Evolutionary conservation across 2,329 filamentous ascomycete species (phyloP).

Genomic region (Colletotrichum orchidophilum): DNA sequence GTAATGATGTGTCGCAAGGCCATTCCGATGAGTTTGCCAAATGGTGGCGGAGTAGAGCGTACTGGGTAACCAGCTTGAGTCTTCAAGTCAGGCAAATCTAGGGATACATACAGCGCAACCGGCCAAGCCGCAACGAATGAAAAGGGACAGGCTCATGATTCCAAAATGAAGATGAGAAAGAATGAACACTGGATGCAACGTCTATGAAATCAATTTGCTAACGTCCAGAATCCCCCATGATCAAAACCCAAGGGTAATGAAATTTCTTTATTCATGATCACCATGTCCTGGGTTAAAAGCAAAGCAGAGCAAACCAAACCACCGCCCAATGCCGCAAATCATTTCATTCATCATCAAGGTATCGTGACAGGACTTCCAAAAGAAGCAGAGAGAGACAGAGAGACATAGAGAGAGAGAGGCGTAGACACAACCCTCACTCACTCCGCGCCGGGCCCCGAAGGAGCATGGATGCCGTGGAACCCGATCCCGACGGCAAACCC

Average conservation of each 20-base stretch:
- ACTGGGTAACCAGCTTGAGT: too few relatives aligned
- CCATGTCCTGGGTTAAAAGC: background rate
- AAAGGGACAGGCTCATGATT: background rate
- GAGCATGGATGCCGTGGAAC: conserved; percentile 69
- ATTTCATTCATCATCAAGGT: background rate
- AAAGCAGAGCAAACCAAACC: too few relatives aligned
- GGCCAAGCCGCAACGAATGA: background rate
- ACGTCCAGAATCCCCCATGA: background rate
- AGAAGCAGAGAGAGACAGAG: too few relatives aligned
- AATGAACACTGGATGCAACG: background rate
- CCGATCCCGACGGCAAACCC: conserved; percentile 69
- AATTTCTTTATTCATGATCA: background rate
- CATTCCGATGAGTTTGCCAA: too few relatives aligned
- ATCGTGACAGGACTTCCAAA: too few relatives aligned
- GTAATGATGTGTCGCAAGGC: too few relatives aligned
- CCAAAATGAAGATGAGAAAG: background rate
- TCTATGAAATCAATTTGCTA: background rate
- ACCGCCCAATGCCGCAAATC: background rate
- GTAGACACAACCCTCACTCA: background rate
- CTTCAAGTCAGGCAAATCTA: background rate
- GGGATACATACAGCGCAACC: background rate
- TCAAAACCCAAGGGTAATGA: background rate
- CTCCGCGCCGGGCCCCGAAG: conserved; percentile 5
- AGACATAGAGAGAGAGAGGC: background rate
- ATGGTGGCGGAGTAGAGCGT: too few relatives aligned